phyloP scores from a whole-genome alignment of 495 filamentous ascomycete species.

The Penicillium dipodomyicola region DNA sequence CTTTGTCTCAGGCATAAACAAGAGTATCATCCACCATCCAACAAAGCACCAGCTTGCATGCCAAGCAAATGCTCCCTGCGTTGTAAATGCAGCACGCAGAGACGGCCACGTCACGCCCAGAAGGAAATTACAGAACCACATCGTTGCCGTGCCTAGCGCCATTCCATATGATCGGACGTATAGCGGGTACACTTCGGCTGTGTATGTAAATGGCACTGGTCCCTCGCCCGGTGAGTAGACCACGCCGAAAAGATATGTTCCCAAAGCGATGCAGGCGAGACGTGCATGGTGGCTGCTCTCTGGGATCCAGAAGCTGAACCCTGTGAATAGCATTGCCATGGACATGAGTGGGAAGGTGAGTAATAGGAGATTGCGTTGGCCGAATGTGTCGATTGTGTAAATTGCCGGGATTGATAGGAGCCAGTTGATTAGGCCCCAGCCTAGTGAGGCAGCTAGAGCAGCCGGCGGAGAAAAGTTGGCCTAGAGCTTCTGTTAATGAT shows the following conservation, averaged over 20 bases:
- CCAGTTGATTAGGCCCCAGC: slow-evolving; percentile 77
- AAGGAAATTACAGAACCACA: slow-evolving; percentile 54
- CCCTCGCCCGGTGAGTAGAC: slow-evolving; percentile 80
- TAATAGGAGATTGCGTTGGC: slow-evolving; percentile 74
- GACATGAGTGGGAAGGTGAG: slow-evolving; percentile 77
- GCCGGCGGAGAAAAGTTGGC: slow-evolving; percentile 48
- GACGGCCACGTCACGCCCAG: slow-evolving; percentile 56
- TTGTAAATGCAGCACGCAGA: slow-evolving; percentile 50
- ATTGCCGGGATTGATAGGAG: slow-evolving; percentile 75
- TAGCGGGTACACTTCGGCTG: slow-evolving; percentile 75
- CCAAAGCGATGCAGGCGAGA: slow-evolving; percentile 60
- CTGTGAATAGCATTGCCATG: slow-evolving; percentile 71
- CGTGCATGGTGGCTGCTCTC: slow-evolving; percentile 40
- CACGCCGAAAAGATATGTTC: slow-evolving; percentile 72
- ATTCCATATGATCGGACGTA: slow-evolving; percentile 72
- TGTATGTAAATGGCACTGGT: slow-evolving; percentile 82
- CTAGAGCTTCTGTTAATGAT: slow-evolving; percentile 13
- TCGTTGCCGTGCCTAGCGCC: slow-evolving; percentile 65
- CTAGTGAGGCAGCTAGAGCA: slow-evolving; percentile 67
- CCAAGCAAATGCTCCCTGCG: slow-evolving; percentile 53
- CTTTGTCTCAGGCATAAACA: slow-evolving; percentile 54
- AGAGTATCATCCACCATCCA: slow-evolving; percentile 47
- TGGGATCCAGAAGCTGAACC: slow-evolving; percentile 76
- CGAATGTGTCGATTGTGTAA: slow-evolving; percentile 80
- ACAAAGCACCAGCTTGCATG: slow-evolving; percentile 55